Base-by-base conservation (phyloP, 2,329 filamentous ascomycete genomes). In the Chalaropsis ovoidea region DNA sequence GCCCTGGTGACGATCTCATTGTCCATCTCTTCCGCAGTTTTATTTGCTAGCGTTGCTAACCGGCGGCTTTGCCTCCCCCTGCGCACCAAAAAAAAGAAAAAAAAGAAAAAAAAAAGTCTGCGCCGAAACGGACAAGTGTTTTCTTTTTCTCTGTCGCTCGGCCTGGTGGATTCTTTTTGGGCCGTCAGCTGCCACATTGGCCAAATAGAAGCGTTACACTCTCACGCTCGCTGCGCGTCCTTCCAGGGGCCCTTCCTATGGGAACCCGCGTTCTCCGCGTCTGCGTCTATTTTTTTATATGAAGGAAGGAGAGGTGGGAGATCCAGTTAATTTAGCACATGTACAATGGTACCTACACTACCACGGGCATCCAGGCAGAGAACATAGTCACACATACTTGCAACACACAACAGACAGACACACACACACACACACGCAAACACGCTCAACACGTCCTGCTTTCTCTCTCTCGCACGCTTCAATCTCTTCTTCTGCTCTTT, bases 221-320 rank as follows among this genome's bases (percentile, higher is more conserved):
- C 24, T 49, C 45, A 10, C 45, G 19, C 27, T 56, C 43, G 5
- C 63, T 64, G 66, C 66, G 66, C 66, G 66, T 67, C 63, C 41
- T 60, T 47, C 62, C 35, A 64, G 62, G 65, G 62, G 63, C 58
- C 61, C 35, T 61, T 58, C 52, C 27, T 52, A 24, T 52, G 42
- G 24, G 58, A 65, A 66, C 63, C 68, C 67, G 69, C 66, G 68
- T 70, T 67, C 66, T 69, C 66, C 68, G 70, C 68, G 70, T 65
- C 65, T 70, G 69, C n/a, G n/a, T n/a, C n/a, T n/a, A n/a, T n/a
- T 69, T 69, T 67, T 68, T 69, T 69, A 66, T 27, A 39, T 58
- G 52, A 39, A 35, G 43, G 43, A 47, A 47, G 43, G 43, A 47
- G 31, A 31, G 31, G 31, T 31, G 31, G 15, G n/a, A 47, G 15